Base-by-base conservation (phyloP, 345 rosid genomes). In the Abelmoschus esculentus region DNA sequence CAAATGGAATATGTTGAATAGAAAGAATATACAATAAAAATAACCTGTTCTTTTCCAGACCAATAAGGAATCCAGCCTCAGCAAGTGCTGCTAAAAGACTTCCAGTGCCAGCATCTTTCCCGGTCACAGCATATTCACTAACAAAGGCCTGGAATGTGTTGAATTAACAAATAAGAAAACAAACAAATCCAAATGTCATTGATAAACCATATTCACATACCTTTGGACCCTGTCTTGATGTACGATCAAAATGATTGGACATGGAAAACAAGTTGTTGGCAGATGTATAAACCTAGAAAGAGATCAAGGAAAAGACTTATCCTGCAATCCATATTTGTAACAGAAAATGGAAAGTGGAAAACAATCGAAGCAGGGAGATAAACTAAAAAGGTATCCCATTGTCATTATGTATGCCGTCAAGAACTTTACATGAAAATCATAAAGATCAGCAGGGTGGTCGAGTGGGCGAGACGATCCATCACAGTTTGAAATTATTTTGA, bases 41-140 rank as follows among this genome's bases (percentile, higher is more conserved):
- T 36, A 59, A 95, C 96, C 99, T 91, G 81, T 95, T 95, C 74
- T 86, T 92, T 85, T 95, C 99, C 34, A 95, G 81, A 50, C 99
- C 98, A 64, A 95, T 83, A 71, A 92, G 26, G 79, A 91, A 91
- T 3, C 80, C 98, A 66, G 96, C 98, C 80, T 92, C 99, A 67
- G 87, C 99, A 69, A 95, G 91, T 61, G 85, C 90, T 6, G 99
- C 99, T 54, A 88, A 85, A 67, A 92, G 89, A 77, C 88, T 95
- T 78, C 98, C 98, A 10, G 77, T 83, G 67, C 98, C 99, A 42
- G 96, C 98, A 78, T 92, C 99, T 64, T 83, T 80, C 63, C 90
- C 92, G 6, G 85, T 86, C 70, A 95, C 99, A 34, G 96, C 99
- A 81, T 95, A 95, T 77, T 95, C 97, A 60, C 99, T 95, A 34